These are phyloP conservation scores for Diplodia seriata DNA, from an alignment of 2,329 filamentous ascomycete species.

Conservation along the genomic window DNA sequence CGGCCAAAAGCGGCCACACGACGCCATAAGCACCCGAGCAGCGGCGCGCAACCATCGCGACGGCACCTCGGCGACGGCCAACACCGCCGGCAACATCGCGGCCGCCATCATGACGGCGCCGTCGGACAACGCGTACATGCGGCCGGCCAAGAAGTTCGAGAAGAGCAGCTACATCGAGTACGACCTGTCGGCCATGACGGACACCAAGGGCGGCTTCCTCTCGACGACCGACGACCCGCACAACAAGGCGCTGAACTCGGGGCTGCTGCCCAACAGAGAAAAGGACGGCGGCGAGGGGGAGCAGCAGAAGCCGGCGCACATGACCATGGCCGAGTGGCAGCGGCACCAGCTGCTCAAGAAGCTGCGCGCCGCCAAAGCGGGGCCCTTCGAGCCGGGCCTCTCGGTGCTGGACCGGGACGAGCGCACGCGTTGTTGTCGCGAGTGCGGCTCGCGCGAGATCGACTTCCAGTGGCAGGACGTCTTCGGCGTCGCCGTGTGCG, in stretches of 20 bases:
- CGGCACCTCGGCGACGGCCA: conserved; percentile 59
- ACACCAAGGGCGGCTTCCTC: conserved; percentile 95
- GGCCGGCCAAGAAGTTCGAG: conserved; percentile 84
- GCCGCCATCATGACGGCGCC: conserved; percentile 47
- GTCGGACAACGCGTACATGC: conserved; percentile 53
- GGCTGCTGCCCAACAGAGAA: conserved; percentile 44
- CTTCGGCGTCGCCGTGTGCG: conserved; percentile 77
- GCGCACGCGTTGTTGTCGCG: conserved; percentile 70
- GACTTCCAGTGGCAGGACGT: conserved; percentile 95
- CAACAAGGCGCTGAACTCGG: conserved; percentile 74
- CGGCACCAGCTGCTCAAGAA: conserved; percentile 75
- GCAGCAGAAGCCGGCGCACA: conserved; percentile 78
- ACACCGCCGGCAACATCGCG: conserved; percentile 47
- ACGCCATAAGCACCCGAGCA: conserved; percentile 60
- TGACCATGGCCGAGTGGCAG: conserved; percentile 94
- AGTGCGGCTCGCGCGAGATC: conserved; percentile 85
- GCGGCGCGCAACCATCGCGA: conserved; percentile 70
- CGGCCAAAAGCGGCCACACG: conserved; percentile 74
- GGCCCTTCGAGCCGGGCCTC: conserved; percentile 88
- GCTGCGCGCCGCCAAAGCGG: conserved; percentile 74
- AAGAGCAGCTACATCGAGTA: conserved; percentile 86
- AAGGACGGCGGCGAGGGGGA: conserved; percentile 56
- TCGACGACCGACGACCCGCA: conserved; percentile 89
- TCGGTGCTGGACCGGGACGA: conserved; percentile 66
- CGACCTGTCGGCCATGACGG: conserved; percentile 96